Evolutionary conservation across 495 filamentous ascomycete species (phyloP).

Genomic region (Aspergillus steynii): DNA sequence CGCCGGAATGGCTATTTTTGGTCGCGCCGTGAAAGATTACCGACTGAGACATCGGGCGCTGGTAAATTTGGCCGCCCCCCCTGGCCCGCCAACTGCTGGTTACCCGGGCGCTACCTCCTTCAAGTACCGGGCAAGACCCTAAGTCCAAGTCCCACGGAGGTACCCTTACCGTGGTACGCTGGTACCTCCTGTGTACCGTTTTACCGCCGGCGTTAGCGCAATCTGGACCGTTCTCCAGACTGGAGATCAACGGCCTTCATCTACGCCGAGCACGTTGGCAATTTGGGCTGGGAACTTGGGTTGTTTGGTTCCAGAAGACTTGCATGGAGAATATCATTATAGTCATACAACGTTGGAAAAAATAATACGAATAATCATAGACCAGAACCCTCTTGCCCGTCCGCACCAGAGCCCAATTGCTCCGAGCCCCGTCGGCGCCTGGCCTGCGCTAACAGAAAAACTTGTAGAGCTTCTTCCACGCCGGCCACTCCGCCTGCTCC

Average conservation of each 20-base stretch:
- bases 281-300: background rate
- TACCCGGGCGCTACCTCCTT: background rate
- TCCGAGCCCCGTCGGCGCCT: too few species aligned
- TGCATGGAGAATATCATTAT: background rate
- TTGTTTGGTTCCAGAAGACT: background rate
- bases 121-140: background rate
- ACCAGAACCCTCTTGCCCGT: too few species aligned
- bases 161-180: too few species aligned
- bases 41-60: background rate
- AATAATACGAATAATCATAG: too few species aligned
- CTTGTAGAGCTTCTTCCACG: constrained; percentile 77
- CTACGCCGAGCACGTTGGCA: background rate
- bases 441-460: constrained; percentile 50
- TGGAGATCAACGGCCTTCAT: background rate
- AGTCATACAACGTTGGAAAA: background rate
- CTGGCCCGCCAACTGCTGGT: background rate
- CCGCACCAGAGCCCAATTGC: too few species aligned
- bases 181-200: too few species aligned
- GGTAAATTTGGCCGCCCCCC: background rate
- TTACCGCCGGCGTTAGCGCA: background rate
- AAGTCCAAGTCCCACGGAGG: background rate
- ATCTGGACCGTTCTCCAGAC: too few species aligned
- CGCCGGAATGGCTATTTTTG: constrained; percentile 26
- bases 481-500: constrained; percentile 72
- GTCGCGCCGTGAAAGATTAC: constrained; percentile 19